Evolutionary conservation across 2,329 filamentous ascomycete genomes (phyloP), one percentile per base, ranked within the genome.

Genomic region (Neonectria punicea): DNA sequence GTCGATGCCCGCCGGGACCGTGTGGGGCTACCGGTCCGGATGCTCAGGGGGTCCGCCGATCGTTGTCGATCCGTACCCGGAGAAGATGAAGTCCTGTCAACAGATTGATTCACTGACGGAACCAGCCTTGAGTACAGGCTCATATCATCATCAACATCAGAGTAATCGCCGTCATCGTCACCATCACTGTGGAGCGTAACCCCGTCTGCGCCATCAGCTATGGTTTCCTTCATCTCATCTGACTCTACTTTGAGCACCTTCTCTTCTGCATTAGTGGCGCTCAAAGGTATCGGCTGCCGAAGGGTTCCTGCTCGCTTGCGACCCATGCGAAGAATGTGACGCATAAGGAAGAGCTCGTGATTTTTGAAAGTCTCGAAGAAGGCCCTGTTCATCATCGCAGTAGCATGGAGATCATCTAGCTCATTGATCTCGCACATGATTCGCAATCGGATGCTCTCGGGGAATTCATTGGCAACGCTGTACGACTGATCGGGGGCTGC

Each of bases 331-430:
- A 80, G 69, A 4, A 80, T 77, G 10, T 75, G 78, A 4, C 75
- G 75, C 75, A 80, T 76, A 11, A 85, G 70, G 11, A 66, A 68
- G 2, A 80, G 74, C 68, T 85, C 81, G 58, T 85, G 79, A 46
- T 76, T 76, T 72, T 84, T 81, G 59, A 83, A 86, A 2, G 80
- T 80, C 7, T 76, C 75, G 43, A 84, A 85, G 65, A 84, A 85
- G 4, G 71, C 73, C 44, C 77, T 79, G 63, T 79, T 83, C 22
- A 80, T 74, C 75, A 81, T 77, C 0, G 84, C 84, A 0, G 79
- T 77, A 2, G 80, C 74, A 50, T 80, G 79, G 10, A 86, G 72
- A 66, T 86, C 83, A 2, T 80, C 74, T 6, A 82, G 68, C 13
- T 78, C 74, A 5, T 80, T 79, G 2, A 85, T 67, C 3, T 80